Base-by-base conservation (phyloP, 768 basidiomycete genomes). In the Chalciporus chontae region DNA sequence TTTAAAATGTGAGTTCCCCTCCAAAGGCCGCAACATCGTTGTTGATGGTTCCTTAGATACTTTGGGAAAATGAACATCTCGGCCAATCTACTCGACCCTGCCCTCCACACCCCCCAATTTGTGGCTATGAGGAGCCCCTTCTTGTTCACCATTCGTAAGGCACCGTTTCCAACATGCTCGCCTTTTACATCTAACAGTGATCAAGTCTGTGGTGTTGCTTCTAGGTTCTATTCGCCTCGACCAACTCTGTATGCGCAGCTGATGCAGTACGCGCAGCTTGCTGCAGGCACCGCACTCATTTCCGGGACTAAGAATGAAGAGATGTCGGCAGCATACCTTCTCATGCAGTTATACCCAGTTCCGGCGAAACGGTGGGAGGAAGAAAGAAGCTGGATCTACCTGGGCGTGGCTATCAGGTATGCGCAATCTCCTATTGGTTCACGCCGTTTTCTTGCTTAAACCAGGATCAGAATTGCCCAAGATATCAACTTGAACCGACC, bases 401-500 rank as follows among this genome's bases (percentile, higher is more conserved):
- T 94, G 18, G 93, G 93, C 7, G 74, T 94, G 24, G 92, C 90
- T 8, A 92, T 94, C 52, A 77, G 91, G 89, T 87, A 58, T 26
- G 71, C 52, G 26, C 26, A 40, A 31, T n/a, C 19, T 24, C 39
- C 11, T 26, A n/a, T 14, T 4, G 9, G 14, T 18, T 10, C 2
- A 11, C 8, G 15, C 24, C 23, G 6, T 21, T 5, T 9, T 23
- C 40, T 32, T 55, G 21, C 43, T 47, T 58, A 32, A 56, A 43
- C 45, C n/a, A 14, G 45, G 41, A 14, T 42, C 48, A 94, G 93
- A 53, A 81, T 90, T 51, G 94, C 93, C 1, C 90, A 84, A 21
- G 93, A 95, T 64, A 75, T 97, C 19, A 94, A 94, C 60, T 76
- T 97, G 32, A 89, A 96, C 58, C 77, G 86, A 26, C 88, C 87